Conservation (phyloP, 2,329 filamentous ascomycete genomes). For the Fusarium pseudocircinatum region DNA sequence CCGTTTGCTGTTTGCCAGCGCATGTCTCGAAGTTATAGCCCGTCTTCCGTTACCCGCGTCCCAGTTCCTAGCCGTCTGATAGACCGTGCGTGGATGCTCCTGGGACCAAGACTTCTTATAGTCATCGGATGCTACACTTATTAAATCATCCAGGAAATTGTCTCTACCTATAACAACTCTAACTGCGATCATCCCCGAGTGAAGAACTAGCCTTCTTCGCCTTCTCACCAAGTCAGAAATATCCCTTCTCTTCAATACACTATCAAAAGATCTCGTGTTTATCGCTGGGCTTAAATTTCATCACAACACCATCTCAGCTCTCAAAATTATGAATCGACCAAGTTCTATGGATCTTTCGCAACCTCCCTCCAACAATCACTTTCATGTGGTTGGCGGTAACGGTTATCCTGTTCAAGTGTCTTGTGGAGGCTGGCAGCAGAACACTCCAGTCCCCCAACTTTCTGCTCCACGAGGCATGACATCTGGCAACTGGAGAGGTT, state of each 20-base stretch:
- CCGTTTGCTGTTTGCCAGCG: slow-evolving; percentile 26
- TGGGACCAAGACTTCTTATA: not conserved
- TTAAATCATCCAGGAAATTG: not conserved
- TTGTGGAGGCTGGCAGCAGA: slow-evolving; percentile 28
- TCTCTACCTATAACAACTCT: not conserved
- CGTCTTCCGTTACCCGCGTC: slow-evolving; percentile 32
- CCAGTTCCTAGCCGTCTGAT: slow-evolving; percentile 19
- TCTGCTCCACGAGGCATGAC: slow-evolving; percentile 34
- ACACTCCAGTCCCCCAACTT: slow-evolving; percentile 1
- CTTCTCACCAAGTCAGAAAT: not conserved
- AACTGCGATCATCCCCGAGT: not conserved
- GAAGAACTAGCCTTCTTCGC: not conserved
- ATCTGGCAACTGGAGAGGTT: slow-evolving; percentile 37
- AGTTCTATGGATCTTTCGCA: slow-evolving; percentile 7
- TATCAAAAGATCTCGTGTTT: not conserved
- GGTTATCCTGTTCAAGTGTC: slow-evolving; percentile 5
- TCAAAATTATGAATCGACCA: not conserved
- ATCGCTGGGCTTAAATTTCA: not conserved
- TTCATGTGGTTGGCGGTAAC: not conserved
- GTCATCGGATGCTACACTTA: not conserved
- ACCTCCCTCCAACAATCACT: slow-evolving; percentile 4
- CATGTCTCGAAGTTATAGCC: slow-evolving; percentile 28
- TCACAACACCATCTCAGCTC: not conserved
- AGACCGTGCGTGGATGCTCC: not conserved
- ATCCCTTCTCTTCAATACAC: not conserved